phyloP scores from a whole-genome alignment of 441 rosid species.

The Melastoma candidum region DNA sequence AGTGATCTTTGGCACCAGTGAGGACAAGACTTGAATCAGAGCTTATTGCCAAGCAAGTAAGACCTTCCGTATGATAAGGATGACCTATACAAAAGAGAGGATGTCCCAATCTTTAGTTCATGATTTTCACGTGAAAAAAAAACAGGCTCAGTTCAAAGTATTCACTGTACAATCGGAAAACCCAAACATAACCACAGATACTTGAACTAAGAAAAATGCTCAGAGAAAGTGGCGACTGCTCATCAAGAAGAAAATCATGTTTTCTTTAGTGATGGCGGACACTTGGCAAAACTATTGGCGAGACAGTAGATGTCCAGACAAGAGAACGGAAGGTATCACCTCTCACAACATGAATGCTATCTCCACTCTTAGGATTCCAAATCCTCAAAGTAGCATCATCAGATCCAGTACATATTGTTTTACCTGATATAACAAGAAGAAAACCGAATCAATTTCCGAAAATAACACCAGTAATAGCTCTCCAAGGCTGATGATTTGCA shows the following conservation, averaged over 20 bases:
- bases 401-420: slow-evolving; percentile 79
- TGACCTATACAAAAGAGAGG: slow-evolving; percentile 39
- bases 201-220: no score
- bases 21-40: slow-evolving; percentile 67
- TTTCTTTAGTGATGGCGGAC: no score
- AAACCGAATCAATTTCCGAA: neutral
- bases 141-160: no score
- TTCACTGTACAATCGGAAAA: no score
- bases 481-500: no score
- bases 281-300: no score
- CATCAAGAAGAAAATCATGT: no score
- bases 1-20: slow-evolving; percentile 74
- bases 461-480: neutral
- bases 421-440: slow-evolving; percentile 38
- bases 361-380: slow-evolving; percentile 82
- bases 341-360: slow-evolving; percentile 56
- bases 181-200: no score
- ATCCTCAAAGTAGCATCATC: slow-evolving; percentile 85
- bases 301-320: no score
- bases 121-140: no score
- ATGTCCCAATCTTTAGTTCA: no score
- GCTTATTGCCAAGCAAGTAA: slow-evolving; percentile 68
- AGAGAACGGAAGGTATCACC: slow-evolving; percentile 23
- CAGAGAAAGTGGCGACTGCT: no score
- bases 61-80: slow-evolving; percentile 71